Base-by-base conservation (phyloP, 495 filamentous ascomycete species). In the Podospora bellae-mahoneyi region DNA sequence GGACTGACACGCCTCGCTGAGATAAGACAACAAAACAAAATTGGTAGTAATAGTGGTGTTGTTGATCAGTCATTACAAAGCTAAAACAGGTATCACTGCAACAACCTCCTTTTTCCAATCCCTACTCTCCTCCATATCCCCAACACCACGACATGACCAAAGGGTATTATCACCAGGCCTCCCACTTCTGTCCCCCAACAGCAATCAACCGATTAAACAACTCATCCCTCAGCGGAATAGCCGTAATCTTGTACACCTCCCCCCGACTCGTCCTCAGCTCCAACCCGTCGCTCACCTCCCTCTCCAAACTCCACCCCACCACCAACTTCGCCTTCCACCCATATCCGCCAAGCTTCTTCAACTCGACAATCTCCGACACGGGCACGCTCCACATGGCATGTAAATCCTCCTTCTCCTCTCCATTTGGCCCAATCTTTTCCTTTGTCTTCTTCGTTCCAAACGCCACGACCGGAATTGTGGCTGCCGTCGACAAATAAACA, bases 281-380 rank as follows among this genome's bases (percentile, higher is more conserved):
- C 73, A 96, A 67, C 13, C 92, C 92, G 83, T 94, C 92, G 0
- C 88, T 86, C 55, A 94, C 87, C 76, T 94, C 89, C 67, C 89
- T 84, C 3, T 88, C 89, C 65, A 91, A 82, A 3, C 89, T 87
- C 91, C 92, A 92, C 13, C 90, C 91, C n/a, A 94, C 88, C 30
- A 94, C 86, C 30, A 95, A 75, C 79, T 93, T 95, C 9, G 88
- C 87, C 79, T 96, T 96, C 92, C 92, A 97, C 1, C 93, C 93
- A 67, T 94, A 82, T 0, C 93, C 92, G 10, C 92, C 93, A 2
- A 92, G 81, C 81, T 96, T 96, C 78, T 88, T 89, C 63, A 97
- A 69, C 72, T 95, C 91, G 2, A 66, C 67, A 28, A 86, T 82
- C 34, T 85, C 84, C 5, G 79, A 78, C 23, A 89, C 78, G 0